phyloP scores from a whole-genome alignment of 2,329 filamentous ascomycete genomes.

The Aureobasidium pullulans region DNA sequence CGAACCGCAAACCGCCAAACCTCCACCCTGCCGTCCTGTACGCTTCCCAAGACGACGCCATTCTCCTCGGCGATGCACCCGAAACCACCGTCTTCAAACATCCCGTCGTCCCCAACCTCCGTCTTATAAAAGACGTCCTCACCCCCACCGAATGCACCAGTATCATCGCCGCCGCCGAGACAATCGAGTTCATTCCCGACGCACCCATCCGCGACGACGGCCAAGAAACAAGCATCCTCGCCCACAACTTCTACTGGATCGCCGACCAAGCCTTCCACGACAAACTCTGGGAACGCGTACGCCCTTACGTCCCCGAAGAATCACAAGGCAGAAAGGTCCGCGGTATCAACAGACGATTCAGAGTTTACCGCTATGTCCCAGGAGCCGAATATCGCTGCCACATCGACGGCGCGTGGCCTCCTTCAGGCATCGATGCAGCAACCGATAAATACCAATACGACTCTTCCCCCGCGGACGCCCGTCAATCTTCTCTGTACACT shows the following conservation, averaged over 20 bases:
- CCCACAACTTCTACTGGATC: constrained; percentile 70
- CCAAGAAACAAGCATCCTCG: constrained; percentile 54
- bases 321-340: constrained; percentile 52
- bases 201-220: constrained; percentile 59
- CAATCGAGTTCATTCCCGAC: constrained; percentile 59
- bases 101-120: constrained; percentile 55
- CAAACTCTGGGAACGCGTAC: constrained; percentile 55
- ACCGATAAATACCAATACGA: constrained; percentile 59
- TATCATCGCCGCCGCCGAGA: constrained; percentile 61
- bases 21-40: constrained; percentile 60
- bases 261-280: constrained; percentile 57
- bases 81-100: constrained; percentile 51
- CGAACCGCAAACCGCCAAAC: constrained; percentile 59
- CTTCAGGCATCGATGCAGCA: constrained; percentile 53
- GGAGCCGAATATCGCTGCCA: constrained; percentile 65
- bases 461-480: constrained; percentile 49
- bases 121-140: constrained; percentile 54
- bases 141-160: constrained; percentile 54
- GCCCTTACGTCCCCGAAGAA: constrained; percentile 48
- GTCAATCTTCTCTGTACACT: constrained; percentile 61
- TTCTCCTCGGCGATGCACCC: constrained; percentile 42
- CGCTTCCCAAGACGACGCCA: constrained; percentile 50
- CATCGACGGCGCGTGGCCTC: constrained; percentile 67
- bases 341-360: constrained; percentile 62
- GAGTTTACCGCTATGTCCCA: constrained; percentile 65